Percentiles rank a stretch among this genome's conserved stretches.
phyloP scores from a whole-genome alignment of 352 stramenopile species.

The Thalassiosira ordinaria region DNA sequence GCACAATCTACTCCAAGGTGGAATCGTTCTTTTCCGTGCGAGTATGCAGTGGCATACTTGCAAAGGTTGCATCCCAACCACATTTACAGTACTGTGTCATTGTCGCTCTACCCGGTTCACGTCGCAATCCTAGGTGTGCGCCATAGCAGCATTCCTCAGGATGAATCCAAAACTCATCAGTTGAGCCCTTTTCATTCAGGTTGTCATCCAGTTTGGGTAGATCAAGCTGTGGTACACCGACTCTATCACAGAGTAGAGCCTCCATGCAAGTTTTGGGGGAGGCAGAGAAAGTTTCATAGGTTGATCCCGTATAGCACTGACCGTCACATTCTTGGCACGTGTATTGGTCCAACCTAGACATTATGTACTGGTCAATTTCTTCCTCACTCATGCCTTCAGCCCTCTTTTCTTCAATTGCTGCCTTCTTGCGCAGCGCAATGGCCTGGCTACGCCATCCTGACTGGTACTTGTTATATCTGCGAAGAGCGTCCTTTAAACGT shows the following conservation, averaged over 20 bases:
- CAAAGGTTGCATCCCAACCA: slow-evolving; percentile 5
- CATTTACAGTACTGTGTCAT: neutral
- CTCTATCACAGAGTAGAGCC: neutral
- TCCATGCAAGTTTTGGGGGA: neutral
- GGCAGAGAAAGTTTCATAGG: neutral
- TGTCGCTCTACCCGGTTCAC: neutral
- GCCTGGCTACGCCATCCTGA: neutral
- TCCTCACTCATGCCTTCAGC: neutral
- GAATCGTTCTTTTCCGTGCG: neutral
- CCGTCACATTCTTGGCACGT: neutral
- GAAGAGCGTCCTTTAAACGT: neutral
- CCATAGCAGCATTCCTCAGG: neutral
- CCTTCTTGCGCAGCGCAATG: neutral
- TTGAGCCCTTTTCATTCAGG: neutral
- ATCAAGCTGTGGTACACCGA: neutral
- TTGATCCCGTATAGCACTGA: neutral
- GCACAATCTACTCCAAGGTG: neutral
- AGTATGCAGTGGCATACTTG: neutral
- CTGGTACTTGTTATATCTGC: slow-evolving; percentile 1
- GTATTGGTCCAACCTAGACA: neutral
- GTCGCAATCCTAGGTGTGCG: neutral
- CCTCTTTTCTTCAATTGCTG: neutral
- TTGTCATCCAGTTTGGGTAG: neutral
- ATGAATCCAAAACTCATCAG: neutral
- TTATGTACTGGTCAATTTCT: neutral